Evolutionary conservation across 1,284 basidiomycete species (phyloP).

Genomic region (Moesziomyces globuligerus): DNA sequence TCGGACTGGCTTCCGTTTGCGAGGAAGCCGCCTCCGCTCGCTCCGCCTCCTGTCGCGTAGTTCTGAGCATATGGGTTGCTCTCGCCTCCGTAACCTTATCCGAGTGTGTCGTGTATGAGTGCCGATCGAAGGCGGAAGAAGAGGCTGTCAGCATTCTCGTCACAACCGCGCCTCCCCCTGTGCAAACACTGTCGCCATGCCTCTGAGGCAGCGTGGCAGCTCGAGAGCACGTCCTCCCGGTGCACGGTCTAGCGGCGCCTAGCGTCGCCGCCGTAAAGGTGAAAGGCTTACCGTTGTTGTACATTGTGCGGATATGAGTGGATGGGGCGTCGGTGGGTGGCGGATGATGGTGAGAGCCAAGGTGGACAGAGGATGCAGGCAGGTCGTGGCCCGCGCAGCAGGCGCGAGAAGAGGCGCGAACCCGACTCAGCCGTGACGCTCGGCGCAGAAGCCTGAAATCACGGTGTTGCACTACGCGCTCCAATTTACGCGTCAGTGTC

Average conservation of each 20-base stretch:
- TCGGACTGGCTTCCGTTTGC: constrained; percentile 46
- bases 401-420: not conserved
- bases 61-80: constrained; percentile 56
- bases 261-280: not conserved
- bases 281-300: constrained; percentile 39
- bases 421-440: constrained; percentile 21
- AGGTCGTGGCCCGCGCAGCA: constrained; percentile 1
- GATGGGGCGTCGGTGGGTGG: not conserved
- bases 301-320: constrained; percentile 13
- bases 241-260: not conserved
- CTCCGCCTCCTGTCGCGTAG: constrained; percentile 53
- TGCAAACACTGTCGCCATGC: too few relatives aligned
- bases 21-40: constrained; percentile 53
- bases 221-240: not conserved
- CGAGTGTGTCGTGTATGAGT: not conserved
- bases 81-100: constrained; percentile 28
- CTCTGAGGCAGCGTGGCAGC: too few relatives aligned
- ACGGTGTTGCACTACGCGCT: constrained; percentile 31
- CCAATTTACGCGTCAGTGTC: constrained; percentile 42
- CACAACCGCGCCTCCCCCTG: too few relatives aligned
- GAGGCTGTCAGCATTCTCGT: not conserved
- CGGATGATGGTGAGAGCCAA: constrained; percentile 4
- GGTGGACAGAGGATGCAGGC: constrained; percentile 1
- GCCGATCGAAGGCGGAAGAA: not conserved
- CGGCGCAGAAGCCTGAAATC: too few relatives aligned